Base-by-base conservation (phyloP, 2,329 filamentous ascomycete species). In the Xylariaceae sp. region DNA sequence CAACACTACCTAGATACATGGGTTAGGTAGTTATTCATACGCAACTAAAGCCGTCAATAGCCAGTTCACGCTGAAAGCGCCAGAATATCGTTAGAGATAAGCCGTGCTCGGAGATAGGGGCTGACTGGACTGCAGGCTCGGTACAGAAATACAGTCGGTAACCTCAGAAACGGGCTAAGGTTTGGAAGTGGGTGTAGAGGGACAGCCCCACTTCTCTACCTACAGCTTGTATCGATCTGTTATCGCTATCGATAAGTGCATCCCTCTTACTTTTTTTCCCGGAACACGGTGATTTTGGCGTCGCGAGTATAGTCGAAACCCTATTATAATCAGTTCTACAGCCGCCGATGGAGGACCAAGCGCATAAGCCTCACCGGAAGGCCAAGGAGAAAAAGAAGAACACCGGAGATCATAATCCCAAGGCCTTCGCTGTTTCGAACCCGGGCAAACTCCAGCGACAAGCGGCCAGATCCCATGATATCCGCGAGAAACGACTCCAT, bases 401-500 rank as follows among this genome's bases (percentile, higher is more conserved):
- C 36, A 65, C 81, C 33, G 82, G 80, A 82, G 87, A 87, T 41
- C 74, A 72, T 49, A 95, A 95, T 62, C 87, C 89, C 2, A 96
- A 95, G 68, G 90, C 90, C 12, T 96, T 95, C 64, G 85, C 88
- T 41, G 88, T 86, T 63, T 76, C 87, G 32, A 84, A 85, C 47
- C 89, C 90, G 1, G 90, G 89, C 49, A 86, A 85, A 60, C 76
- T 91, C 54, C 81, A 85, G 45, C 85, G 83, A 63, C 80, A 87
- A 51, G 86, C 84, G 4, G 81, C 83, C 39, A 74, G 86, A 59
- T 59, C 59, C 28, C 52, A 56, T 15, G 59, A 63, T 42, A 56
- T 58, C 37, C 93, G 89, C 76, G 94, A 98, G 68, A 96, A 94
- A 68, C 81, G 91, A 45, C 76, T 97, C 30, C 94, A 98, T 74